Base-by-base conservation (phyloP, 306 rosid species). In the Cucumis cinereus region DNA sequence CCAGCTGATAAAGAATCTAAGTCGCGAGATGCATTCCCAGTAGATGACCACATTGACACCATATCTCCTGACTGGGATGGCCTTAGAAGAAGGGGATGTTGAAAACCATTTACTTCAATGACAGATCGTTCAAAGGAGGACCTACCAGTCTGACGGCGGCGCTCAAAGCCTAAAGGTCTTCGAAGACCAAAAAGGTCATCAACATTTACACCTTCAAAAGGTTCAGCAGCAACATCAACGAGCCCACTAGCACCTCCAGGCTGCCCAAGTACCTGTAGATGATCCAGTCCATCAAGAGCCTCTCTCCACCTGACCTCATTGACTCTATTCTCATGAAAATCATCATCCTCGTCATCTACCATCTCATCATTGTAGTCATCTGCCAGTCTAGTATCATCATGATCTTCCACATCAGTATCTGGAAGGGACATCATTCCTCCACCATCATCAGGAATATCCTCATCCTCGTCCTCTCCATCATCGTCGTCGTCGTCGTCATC, bases 251-350 rank as follows among this genome's bases (percentile, higher is more conserved):
- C 78, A 71, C 85, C 77, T 76, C 97, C 95, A 74, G 96, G 90
- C 75, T 94, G 98, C 78, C 93, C 96, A 85, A 92, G 95, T 76
- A 90, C 93, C 82, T 91, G 97, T 80, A 92, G 86, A 88, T 90
- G 95, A 86, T 92, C 99, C 77, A 94, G 88, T 57, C 97, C 99
- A 87, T 92, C 97, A 71, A 92, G 92, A 53, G 95, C 97, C 83
- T 93, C 98, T 83, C 99, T 92, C 99, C 99, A 92, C 72, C 96
- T 89, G 73, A 90, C 95, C 86, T 94, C 97, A 85, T 92, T 90
- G 82, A 94, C 96, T 61, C 95, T 92, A 81, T 90, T 89, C 85
- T 90, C 99, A 77, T 89, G 96, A 88, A 94, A 91, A 84, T 95
- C 99, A 59, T 92, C 99, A 63, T 92, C 96, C 11, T 95, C 99